Conservation (phyloP, 129 eudicot genomes). For the Helianthus tuberosus region DNA sequence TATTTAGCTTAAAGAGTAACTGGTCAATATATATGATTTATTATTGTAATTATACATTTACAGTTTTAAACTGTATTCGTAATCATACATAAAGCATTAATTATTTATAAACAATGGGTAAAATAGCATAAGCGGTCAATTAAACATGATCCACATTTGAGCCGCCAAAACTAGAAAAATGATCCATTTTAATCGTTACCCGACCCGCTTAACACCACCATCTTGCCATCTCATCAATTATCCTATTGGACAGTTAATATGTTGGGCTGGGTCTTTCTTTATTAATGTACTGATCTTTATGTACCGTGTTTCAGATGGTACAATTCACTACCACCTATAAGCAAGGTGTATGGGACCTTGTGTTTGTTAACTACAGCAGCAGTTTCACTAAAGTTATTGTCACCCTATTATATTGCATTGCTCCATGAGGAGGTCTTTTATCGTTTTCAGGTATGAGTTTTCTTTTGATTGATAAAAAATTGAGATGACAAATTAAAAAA, state of each 20-base stretch:
- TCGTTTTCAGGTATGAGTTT: slow-evolving; percentile 17
- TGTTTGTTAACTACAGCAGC: slow-evolving; percentile 26
- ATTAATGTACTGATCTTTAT: neutral
- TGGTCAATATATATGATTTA: too few relatives aligned
- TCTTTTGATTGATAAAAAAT: neutral
- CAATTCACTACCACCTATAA: slow-evolving; percentile 26
- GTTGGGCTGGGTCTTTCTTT: neutral
- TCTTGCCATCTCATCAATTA: neutral
- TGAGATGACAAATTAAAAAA: neutral
- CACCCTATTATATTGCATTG: slow-evolving; percentile 23
- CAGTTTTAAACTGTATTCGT: too few relatives aligned
- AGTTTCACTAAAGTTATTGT: slow-evolving; percentile 19
- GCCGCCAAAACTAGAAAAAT: neutral
- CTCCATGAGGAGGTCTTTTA: slow-evolving; percentile 19
- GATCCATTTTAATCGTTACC: neutral
- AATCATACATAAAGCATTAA: too few relatives aligned
- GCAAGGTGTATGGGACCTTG: slow-evolving; percentile 25
- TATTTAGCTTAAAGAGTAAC: too few relatives aligned
- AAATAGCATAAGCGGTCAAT: neutral
- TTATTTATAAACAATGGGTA: neutral
- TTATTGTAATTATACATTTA: too few relatives aligned
- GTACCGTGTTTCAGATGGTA: slow-evolving; percentile 15
- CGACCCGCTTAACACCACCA: neutral
- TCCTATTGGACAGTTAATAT: neutral
- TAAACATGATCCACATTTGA: neutral